A percentile compares a stretch with the other conserved stretches of the same genome.
Conservation (phyloP, 305 asterid species). For the Solanum aculeatissimum region DNA sequence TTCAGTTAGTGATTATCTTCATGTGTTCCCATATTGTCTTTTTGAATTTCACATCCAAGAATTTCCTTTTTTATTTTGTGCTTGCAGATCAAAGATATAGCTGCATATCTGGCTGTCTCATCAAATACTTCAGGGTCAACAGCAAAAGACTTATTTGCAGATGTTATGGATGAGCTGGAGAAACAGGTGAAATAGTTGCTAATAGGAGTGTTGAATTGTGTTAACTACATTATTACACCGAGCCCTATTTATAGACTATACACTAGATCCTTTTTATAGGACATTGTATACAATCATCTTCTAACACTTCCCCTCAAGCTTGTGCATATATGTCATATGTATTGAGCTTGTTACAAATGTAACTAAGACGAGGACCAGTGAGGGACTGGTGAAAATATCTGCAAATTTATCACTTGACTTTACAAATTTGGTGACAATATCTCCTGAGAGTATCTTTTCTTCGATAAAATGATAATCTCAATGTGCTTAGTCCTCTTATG, state of each 20-base stretch:
- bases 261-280: too few relatives aligned
- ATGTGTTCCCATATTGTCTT: not conserved
- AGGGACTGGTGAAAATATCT: not conserved
- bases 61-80: not conserved
- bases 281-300: too few relatives aligned
- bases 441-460: not conserved
- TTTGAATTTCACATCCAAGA: constrained; percentile 1
- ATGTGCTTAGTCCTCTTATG: not conserved
- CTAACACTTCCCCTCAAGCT: not conserved
- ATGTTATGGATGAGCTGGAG: constrained; percentile 78
- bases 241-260: not conserved
- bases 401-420: not conserved
- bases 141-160: constrained; percentile 81
- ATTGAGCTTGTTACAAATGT: not conserved
- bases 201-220: not conserved
- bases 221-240: not conserved
- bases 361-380: not conserved
- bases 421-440: not conserved
- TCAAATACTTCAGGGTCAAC: constrained; percentile 71
- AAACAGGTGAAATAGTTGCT: constrained; percentile 46
- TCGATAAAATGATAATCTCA: not conserved
- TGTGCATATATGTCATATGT: not conserved
- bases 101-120: constrained; percentile 71
- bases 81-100: constrained; percentile 75
- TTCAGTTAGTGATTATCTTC: not conserved